Conservation (phyloP, 129 eudicot species). For the Heracleum sosnowskyi region DNA sequence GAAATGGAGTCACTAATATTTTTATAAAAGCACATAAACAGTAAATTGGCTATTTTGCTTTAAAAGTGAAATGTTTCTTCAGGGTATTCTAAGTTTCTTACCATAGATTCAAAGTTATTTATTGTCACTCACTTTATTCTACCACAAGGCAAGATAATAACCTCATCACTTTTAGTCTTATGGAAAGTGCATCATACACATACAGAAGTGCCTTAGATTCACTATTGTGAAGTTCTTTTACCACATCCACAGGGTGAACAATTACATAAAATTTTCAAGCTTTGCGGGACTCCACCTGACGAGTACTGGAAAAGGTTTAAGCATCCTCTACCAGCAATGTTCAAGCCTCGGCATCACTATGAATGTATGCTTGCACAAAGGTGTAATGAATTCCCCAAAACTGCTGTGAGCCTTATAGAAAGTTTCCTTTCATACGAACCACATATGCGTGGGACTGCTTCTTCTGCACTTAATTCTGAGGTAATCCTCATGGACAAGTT, state of each 20-base stretch:
- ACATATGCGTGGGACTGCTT: slow-evolving; percentile 57
- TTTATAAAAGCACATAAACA: too few relatives aligned
- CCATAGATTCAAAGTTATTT: neutral
- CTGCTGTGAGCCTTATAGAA: slow-evolving; percentile 49
- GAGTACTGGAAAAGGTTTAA: slow-evolving; percentile 56
- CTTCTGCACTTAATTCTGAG: slow-evolving; percentile 60
- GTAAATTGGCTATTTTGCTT: neutral
- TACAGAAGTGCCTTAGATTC: neutral
- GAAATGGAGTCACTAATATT: too few relatives aligned
- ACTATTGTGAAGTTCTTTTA: neutral
- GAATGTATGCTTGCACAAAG: slow-evolving; percentile 61
- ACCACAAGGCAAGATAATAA: too few relatives aligned
- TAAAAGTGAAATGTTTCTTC: neutral
- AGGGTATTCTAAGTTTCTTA: neutral
- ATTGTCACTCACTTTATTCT: neutral
- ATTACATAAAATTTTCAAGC: slow-evolving; percentile 80
- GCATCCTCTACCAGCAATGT: slow-evolving; percentile 78
- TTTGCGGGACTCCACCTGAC: slow-evolving; percentile 72
- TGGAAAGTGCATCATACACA: neutral
- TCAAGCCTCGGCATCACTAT: slow-evolving; percentile 65
- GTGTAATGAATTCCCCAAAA: slow-evolving; percentile 55
- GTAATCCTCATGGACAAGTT: slow-evolving; percentile 19
- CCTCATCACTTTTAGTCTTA: neutral
- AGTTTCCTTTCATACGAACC: slow-evolving; percentile 61
- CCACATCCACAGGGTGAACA: slow-evolving; percentile 60